These are phyloP conservation scores for Talaromyces islandicus DNA, from an alignment of 2,329 filamentous ascomycete genomes.

Conservation along the genomic window DNA sequence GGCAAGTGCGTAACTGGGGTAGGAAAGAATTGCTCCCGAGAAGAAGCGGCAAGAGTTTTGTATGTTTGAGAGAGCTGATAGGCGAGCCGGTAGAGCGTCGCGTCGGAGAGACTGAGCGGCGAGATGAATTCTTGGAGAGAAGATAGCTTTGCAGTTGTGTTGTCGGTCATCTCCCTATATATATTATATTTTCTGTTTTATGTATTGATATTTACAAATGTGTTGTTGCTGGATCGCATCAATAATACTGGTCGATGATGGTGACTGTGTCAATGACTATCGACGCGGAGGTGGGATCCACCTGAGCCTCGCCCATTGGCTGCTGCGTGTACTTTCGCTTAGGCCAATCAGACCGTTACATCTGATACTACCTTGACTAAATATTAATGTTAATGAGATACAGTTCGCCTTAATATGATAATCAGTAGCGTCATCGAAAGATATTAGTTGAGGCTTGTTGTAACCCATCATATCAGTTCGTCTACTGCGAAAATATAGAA, in stretches of 20 bases:
- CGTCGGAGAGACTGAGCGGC: not conserved
- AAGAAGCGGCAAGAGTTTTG: conserved; percentile 27
- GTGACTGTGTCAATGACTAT: too few relatives aligned
- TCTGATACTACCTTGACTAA: not conserved
- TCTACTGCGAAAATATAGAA: too few relatives aligned
- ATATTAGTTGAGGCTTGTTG: too few relatives aligned
- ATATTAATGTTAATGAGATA: too few relatives aligned
- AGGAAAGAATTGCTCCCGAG: conserved; percentile 37
- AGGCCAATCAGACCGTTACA: not conserved
- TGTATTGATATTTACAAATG: not conserved
- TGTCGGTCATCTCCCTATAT: not conserved
- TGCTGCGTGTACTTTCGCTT: not conserved
- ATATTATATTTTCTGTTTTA: not conserved
- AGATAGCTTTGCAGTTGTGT: not conserved
- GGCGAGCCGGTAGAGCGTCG: conserved; percentile 28
- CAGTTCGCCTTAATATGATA: too few relatives aligned
- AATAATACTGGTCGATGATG: too few relatives aligned
- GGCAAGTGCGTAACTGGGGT: conserved; percentile 36
- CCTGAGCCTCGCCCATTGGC: not conserved
- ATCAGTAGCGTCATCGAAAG: too few relatives aligned
- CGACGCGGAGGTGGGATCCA: not conserved
- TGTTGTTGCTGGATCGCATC: not conserved
- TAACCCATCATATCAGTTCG: too few relatives aligned
- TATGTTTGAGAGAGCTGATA: conserved; percentile 32
- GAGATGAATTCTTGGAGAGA: conserved; percentile 7